Conservation (phyloP, 192 early-diverging fungal species). For the Backusella mclennaniae region DNA sequence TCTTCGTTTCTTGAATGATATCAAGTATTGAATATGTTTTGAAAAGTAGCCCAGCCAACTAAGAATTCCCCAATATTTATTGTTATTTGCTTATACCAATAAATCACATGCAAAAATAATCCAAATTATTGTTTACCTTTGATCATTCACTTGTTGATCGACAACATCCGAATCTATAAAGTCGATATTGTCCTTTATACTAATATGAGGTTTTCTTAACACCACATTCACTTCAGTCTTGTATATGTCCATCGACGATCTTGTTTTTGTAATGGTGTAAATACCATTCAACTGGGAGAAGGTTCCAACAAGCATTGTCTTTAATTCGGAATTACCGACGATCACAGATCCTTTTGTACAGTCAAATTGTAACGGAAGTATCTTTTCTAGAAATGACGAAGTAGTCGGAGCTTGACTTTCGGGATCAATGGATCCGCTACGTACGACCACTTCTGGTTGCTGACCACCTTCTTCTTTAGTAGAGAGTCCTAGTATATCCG, state of each 20-base stretch:
- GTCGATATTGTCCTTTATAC: slow-evolving; percentile 60
- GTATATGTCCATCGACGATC: slow-evolving; percentile 58
- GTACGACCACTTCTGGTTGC: neutral
- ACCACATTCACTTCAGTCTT: slow-evolving; percentile 52
- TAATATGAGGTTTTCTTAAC: slow-evolving; percentile 52
- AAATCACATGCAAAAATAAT: neutral
- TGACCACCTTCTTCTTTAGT: slow-evolving; percentile 10
- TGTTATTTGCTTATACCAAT: neutral
- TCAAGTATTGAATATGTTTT: slow-evolving; percentile 3
- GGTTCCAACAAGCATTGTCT: slow-evolving; percentile 54
- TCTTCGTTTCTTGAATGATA: neutral
- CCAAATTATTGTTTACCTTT: neutral
- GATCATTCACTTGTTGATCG: neutral
- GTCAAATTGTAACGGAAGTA: slow-evolving; percentile 68
- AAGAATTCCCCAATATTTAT: neutral
- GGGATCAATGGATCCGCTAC: slow-evolving; percentile 31
- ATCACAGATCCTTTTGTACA: slow-evolving; percentile 65
- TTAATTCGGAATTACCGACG: slow-evolving; percentile 66
- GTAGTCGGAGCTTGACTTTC: slow-evolving; percentile 30
- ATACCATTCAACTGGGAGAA: slow-evolving; percentile 58
- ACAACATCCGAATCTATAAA: slow-evolving; percentile 42
- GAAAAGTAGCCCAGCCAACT: neutral
- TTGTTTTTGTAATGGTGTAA: slow-evolving; percentile 52
- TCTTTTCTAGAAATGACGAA: slow-evolving; percentile 48
- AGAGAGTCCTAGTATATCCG: slow-evolving; percentile 37